These are phyloP conservation scores for Agapanthus africanus DNA, from an alignment of 106 monocot genomes.

Conservation along the genomic window DNA sequence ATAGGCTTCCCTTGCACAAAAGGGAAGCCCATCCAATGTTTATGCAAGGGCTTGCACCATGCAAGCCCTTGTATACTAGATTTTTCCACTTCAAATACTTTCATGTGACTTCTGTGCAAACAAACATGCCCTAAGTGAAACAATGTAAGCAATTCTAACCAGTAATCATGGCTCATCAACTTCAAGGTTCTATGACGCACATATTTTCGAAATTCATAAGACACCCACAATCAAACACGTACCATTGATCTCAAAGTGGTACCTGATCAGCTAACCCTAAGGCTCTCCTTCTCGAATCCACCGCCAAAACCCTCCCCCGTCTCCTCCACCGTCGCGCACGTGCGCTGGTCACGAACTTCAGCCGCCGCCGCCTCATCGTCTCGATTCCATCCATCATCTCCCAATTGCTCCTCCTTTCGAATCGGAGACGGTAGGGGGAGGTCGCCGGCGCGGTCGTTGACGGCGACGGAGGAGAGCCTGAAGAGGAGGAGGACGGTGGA, in stretches of 20 bases:
- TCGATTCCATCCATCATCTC: neutral
- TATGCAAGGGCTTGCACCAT: no score
- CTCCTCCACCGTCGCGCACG: slow-evolving; percentile 80
- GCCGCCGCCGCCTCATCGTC: neutral
- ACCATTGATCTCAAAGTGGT: slow-evolving; percentile 73
- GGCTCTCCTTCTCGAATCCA: slow-evolving; percentile 43
- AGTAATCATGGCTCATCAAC: no score
- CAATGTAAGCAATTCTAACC: neutral
- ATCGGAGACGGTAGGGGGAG: neutral
- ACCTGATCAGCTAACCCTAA: slow-evolving; percentile 46
- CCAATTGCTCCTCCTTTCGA: neutral
- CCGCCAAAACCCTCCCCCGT: slow-evolving; percentile 54
- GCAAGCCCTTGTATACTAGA: no score
- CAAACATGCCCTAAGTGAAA: no score
- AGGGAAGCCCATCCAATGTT: no score
- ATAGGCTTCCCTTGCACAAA: no score
- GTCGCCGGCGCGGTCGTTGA: neutral
- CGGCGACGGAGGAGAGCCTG: slow-evolving; percentile 8
- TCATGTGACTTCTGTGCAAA: no score
- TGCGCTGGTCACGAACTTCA: neutral
- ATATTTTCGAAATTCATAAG: neutral
- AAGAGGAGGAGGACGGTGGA: slow-evolving; percentile 16
- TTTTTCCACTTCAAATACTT: no score
- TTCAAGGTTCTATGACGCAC: no score
- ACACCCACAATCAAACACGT: neutral